Evolutionary conservation across 2,329 filamentous ascomycete species (phyloP).

Genomic region (Fusarium haematococcum): DNA sequence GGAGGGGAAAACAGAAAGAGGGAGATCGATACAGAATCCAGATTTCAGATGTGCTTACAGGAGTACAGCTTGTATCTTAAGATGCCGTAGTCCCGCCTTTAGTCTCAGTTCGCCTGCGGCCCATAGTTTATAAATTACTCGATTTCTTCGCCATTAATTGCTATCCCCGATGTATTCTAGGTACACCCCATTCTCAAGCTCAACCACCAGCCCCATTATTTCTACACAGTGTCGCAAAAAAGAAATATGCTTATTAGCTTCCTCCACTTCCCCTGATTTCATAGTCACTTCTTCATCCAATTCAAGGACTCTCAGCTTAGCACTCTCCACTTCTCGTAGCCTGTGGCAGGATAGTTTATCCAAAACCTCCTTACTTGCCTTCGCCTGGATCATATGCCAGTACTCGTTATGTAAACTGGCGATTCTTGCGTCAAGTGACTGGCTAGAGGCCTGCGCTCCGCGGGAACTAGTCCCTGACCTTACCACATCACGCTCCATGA

Average conservation of each 20-base stretch:
- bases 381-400: background rate
- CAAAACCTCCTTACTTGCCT: background rate
- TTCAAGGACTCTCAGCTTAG: background rate
- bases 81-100: background rate
- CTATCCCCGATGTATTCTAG: background rate
- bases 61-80: background rate
- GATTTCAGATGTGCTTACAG: background rate
- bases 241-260: background rate
- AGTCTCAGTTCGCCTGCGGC: background rate
- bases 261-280: background rate
- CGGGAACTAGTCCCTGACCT: background rate
- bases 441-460: background rate
- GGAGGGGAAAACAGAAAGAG: too few relatives aligned
- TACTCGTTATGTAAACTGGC: background rate
- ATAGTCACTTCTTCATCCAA: background rate
- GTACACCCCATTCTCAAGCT: background rate
- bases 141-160: background rate
- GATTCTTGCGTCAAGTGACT: background rate
- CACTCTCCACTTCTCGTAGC: background rate
- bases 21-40: too few relatives aligned
- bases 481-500: background rate
- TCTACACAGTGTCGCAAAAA: background rate
- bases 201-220: background rate
- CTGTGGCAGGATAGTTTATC: background rate
- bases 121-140: background rate